Base-by-base conservation (phyloP, 2,329 filamentous ascomycete genomes). In the Thielaviopsis euricoi region DNA sequence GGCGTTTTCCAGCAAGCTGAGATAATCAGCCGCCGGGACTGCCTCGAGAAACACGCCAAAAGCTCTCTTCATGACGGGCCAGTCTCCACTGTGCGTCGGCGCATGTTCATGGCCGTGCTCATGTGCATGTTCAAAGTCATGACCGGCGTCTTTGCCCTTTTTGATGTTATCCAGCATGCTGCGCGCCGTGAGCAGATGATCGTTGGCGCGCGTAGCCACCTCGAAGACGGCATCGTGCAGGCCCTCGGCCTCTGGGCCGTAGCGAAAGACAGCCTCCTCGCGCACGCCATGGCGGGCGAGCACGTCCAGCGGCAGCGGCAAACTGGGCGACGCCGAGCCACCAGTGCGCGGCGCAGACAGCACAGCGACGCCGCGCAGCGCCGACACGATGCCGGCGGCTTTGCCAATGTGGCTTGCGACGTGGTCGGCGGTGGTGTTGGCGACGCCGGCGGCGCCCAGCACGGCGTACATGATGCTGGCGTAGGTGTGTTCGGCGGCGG, bases 391-490 rank as follows among this genome's bases (percentile, higher is more conserved):
- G 9, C 93, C 93, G 53, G 83, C 86, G 0, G 93, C 90, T 67
- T 98, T 98, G 56, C 93, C 93, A 59, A 97, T 87, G 69, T 98
- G 93, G 57, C 87, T 94, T 9, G 91, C 91, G 19, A 98, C 76
- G 71, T 98, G 93, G 66, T 98, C 93, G 49, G 89, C 82, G 23
- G 90, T 85, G 65, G 95, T 77, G 1, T 87, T 94, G 10, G 83
- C 80, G 65, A 96, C 75, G 0, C 89, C 86, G 58, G 96, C 72
- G 6, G 85, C 77, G 19, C 88, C 88, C 43, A 97, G 73, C 0
- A 86, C 91, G 62, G 94, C 78, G 68, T 98, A 98, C 71, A 95
- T 81, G 51, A 97, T 75, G 0, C 89, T 95, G 19, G 89, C 89
- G 71, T 97, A 97, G 1, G 93, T 97, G 64, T 89, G 89, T 70